A percentile compares a stretch with the other conserved stretches of the same genome.
Conservation (phyloP, 208 protist species). For the Angomonas ambiguus region DNA sequence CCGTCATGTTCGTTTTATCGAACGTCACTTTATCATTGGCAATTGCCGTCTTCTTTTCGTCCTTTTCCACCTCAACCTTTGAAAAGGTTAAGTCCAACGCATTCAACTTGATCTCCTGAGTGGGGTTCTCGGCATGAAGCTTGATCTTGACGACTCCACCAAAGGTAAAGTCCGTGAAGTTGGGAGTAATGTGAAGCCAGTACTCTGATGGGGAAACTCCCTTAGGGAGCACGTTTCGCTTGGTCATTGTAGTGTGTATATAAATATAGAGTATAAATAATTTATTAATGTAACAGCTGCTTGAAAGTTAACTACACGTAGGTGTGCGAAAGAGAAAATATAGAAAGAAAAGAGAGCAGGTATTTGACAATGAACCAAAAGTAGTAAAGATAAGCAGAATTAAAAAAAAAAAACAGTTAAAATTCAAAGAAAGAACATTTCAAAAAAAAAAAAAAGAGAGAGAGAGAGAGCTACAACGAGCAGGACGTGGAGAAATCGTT, state of each 20-base stretch:
- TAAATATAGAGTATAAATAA: constrained; percentile 11
- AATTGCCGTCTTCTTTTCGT: neutral
- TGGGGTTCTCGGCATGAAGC: constrained; percentile 15
- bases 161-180: constrained; percentile 70
- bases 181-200: constrained; percentile 45
- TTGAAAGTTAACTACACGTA: neutral
- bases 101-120: constrained; percentile 60
- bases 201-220: constrained; percentile 53
- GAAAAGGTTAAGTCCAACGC: constrained; percentile 47
- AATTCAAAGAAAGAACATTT: neutral
- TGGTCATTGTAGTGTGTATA: constrained; percentile 12
- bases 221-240: constrained; percentile 54
- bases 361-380: neutral
- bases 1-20: constrained; percentile 23
- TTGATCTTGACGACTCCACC: constrained; percentile 50
- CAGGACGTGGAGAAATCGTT: neutral
- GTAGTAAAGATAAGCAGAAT: neutral
- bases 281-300: neutral
- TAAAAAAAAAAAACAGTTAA: neutral
- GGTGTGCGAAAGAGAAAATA: neutral
- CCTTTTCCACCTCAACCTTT: constrained; percentile 24
- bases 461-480: neutral
- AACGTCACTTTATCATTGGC: constrained; percentile 20
- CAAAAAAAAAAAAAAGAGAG: neutral
- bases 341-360: neutral